Evolutionary conservation across 1,284 basidiomycete genomes (phyloP).

Genomic region (Microbotryomycetes sp.): DNA sequence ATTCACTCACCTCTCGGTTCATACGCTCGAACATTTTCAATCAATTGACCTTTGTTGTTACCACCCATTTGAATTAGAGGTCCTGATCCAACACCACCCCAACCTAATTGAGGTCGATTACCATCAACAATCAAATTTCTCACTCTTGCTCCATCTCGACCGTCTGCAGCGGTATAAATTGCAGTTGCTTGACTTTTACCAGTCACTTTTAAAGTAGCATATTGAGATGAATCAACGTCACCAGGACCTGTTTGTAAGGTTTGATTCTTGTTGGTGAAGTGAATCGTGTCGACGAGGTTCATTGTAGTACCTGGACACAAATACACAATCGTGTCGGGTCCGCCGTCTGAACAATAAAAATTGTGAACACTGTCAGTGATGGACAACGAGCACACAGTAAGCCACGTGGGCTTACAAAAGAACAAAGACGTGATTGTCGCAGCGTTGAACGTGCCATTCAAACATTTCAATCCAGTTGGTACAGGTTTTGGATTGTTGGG

Average conservation of each 20-base stretch:
- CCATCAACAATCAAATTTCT: constrained; percentile 42
- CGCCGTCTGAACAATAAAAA: constrained; percentile 13
- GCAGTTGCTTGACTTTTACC: not conserved
- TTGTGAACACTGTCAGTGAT: not conserved
- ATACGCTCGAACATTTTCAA: constrained; percentile 11
- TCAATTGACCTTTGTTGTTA: constrained; percentile 32
- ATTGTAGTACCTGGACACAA: constrained; percentile 45
- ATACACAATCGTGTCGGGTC: constrained; percentile 44
- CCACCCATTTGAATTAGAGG: constrained; percentile 44
- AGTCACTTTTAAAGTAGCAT: constrained; percentile 19
- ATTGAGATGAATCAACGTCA: not conserved
- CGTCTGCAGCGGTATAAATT: constrained; percentile 38
- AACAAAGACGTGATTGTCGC: constrained; percentile 27
- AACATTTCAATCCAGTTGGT: constrained; percentile 5
- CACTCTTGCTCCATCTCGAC: constrained; percentile 18
- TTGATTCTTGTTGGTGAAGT: constrained; percentile 47
- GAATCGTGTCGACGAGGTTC: constrained; percentile 42
- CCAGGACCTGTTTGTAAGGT: constrained; percentile 43
- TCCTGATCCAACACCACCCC: constrained; percentile 37
- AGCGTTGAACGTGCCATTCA: constrained; percentile 18
- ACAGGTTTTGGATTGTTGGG: not conserved
- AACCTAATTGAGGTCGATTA: constrained; percentile 36
- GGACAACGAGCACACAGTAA: not conserved
- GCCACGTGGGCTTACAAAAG: constrained; percentile 8
- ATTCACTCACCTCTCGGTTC: constrained; percentile 35